Evolutionary conservation across 1,284 basidiomycete genomes (phyloP).

Genomic region (Ganoderma meredithae): DNA sequence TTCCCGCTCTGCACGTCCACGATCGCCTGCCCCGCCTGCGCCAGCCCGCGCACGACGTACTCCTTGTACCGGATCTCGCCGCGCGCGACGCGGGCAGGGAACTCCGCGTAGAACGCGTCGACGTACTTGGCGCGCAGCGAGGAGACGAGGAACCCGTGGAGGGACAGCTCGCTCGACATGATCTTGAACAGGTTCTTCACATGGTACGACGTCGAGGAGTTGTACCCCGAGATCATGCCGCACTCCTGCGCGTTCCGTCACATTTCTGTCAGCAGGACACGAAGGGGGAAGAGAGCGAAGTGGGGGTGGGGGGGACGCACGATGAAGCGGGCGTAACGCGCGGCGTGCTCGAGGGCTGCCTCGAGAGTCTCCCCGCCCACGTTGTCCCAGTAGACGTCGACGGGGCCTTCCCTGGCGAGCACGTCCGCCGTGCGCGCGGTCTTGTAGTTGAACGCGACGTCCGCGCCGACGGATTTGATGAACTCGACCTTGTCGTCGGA

Average conservation of each 20-base stretch:
- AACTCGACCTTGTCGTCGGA: conserved; percentile 72
- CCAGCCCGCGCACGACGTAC: conserved; percentile 57
- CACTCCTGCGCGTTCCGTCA: conserved; percentile 25
- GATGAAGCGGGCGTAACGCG: conserved; percentile 58
- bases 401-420: conserved; percentile 58
- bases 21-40: conserved; percentile 59
- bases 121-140: conserved; percentile 49
- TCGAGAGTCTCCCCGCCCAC: conserved; percentile 75
- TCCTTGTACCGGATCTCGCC: conserved; percentile 71
- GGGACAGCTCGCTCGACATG: conserved; percentile 57
- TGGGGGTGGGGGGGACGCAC: conserved; percentile 44
- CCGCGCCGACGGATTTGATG: conserved; percentile 67
- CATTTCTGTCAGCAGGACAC: neutral
- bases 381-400: conserved; percentile 54
- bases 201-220: conserved; percentile 31
- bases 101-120: conserved; percentile 56
- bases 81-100: conserved; percentile 58
- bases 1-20: conserved; percentile 60
- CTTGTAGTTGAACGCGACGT: conserved; percentile 81
- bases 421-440: conserved; percentile 53
- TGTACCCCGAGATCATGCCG: conserved; percentile 44
- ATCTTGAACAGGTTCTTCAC: conserved; percentile 47
- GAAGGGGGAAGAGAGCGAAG: neutral
- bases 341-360: conserved; percentile 57
- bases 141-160: conserved; percentile 68